These are phyloP conservation scores for Pseudocercospora eumusae DNA, from an alignment of 2,329 filamentous ascomycete species.

Conservation along the genomic window DNA sequence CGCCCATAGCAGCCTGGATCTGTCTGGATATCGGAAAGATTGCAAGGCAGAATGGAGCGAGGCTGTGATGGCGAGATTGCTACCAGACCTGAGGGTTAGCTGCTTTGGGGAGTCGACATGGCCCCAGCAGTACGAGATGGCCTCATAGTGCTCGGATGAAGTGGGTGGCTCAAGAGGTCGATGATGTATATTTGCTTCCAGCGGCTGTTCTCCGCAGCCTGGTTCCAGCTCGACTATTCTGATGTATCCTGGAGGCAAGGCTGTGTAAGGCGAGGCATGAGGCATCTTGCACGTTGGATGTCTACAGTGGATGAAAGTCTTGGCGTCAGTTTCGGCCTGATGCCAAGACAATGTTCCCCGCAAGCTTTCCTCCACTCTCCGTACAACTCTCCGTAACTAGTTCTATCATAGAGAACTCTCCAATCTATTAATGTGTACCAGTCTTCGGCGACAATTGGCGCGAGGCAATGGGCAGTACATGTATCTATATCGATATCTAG, in stretches of 20 bases:
- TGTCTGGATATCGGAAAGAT: slow-evolving; percentile 1
- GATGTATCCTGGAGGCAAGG: background rate
- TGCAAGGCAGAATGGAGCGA: slow-evolving; percentile 11
- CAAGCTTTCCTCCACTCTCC: no score
- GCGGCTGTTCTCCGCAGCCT: background rate
- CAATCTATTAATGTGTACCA: no score
- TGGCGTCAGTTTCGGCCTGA: no score
- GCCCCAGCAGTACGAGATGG: slow-evolving; percentile 19
- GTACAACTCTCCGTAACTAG: no score
- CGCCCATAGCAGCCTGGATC: slow-evolving; percentile 15
- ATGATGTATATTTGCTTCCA: slow-evolving; percentile 4
- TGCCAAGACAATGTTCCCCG: no score
- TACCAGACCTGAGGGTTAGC: background rate
- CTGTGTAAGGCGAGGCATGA: background rate
- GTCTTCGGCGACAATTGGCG: no score
- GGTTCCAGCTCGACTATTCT: slow-evolving; percentile 3
- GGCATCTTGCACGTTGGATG: no score
- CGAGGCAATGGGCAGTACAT: no score
- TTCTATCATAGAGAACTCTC: no score
- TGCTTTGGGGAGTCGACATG: background rate
- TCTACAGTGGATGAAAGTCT: no score
- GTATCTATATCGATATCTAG: no score
- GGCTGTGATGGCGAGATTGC: background rate
- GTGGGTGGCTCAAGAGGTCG: background rate
- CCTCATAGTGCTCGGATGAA: background rate